Conservation (phyloP, 192 early-diverging fungal species). For the Phlyctochytrium arcticum region DNA sequence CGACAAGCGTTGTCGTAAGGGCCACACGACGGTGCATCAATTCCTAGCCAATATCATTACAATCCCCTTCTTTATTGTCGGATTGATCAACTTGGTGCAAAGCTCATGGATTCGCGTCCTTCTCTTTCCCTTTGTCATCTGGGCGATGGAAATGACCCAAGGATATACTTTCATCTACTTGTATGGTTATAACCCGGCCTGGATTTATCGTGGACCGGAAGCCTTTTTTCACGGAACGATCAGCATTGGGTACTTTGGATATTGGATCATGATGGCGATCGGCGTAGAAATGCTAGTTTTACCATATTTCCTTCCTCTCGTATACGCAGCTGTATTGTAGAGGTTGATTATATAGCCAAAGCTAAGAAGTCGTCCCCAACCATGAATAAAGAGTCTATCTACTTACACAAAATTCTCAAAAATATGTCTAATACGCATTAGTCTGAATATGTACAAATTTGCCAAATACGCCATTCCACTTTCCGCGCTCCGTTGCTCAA, state of each 20-base stretch:
- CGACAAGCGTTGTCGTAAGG: not conserved
- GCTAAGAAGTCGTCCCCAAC: too few relatives aligned
- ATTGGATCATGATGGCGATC: constrained; percentile 19
- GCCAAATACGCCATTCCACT: not conserved
- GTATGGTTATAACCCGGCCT: constrained; percentile 30
- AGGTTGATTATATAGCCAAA: too few relatives aligned
- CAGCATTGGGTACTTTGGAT: constrained; percentile 24
- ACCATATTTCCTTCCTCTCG: not conserved
- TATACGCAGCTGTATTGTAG: too few relatives aligned
- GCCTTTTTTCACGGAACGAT: constrained; percentile 21
- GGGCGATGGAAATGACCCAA: not conserved
- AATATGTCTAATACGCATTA: too few relatives aligned
- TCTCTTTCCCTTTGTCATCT: not conserved
- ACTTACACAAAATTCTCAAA: too few relatives aligned
- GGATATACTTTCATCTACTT: constrained; percentile 5
- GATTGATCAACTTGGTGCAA: not conserved
- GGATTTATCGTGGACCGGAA: constrained; percentile 20
- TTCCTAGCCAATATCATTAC: not conserved
- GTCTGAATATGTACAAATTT: too few relatives aligned
- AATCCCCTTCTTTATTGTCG: not conserved
- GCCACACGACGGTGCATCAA: not conserved
- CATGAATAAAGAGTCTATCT: too few relatives aligned
- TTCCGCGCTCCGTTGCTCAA: not conserved
- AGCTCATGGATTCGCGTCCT: not conserved
- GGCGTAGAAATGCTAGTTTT: constrained; percentile 1